Evolutionary conservation across 306 rosid species (phyloP).

Genomic region (Canavalia gladiata): DNA sequence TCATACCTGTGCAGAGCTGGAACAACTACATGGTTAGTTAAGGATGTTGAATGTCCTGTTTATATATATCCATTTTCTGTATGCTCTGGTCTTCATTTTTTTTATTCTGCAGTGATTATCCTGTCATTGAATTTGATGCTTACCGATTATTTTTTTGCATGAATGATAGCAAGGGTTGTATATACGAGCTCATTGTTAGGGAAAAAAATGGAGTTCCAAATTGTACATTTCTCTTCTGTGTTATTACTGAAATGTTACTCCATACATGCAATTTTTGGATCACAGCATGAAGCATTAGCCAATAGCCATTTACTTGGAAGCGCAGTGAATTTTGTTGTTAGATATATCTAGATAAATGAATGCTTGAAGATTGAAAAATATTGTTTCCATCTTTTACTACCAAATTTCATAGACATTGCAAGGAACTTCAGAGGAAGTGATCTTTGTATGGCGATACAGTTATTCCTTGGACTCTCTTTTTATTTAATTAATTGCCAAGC

Average conservation of each 20-base stretch:
- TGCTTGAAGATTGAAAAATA: slow-evolving; percentile 4
- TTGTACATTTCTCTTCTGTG: not conserved
- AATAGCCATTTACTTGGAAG: slow-evolving; percentile 18
- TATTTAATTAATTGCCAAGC: not conserved
- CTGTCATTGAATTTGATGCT: slow-evolving; percentile 6
- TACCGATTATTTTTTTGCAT: slow-evolving; percentile 16
- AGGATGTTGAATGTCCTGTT: slow-evolving; percentile 3
- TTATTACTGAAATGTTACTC: slow-evolving; percentile 26
- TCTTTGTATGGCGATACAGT: slow-evolving; percentile 3
- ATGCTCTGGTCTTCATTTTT: slow-evolving; percentile 4
- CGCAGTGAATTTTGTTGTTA: slow-evolving; percentile 12
- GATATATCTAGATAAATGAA: slow-evolving; percentile 24
- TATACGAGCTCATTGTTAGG: not conserved
- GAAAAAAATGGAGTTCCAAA: not conserved
- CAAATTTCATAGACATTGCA: not conserved
- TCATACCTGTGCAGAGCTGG: slow-evolving; percentile 78
- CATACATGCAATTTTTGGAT: slow-evolving; percentile 21
- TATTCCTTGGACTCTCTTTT: not conserved
- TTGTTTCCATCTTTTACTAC: slow-evolving; percentile 5
- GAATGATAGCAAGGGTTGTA: slow-evolving; percentile 19
- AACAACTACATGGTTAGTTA: slow-evolving; percentile 84
- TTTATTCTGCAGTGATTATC: slow-evolving; percentile 8
- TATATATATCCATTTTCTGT: slow-evolving; percentile 14
- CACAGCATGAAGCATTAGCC: slow-evolving; percentile 19
- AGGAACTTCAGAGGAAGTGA: not conserved